Conservation (phyloP, 2,329 filamentous ascomycete genomes). For the Aspergillus puulaauensis region DNA sequence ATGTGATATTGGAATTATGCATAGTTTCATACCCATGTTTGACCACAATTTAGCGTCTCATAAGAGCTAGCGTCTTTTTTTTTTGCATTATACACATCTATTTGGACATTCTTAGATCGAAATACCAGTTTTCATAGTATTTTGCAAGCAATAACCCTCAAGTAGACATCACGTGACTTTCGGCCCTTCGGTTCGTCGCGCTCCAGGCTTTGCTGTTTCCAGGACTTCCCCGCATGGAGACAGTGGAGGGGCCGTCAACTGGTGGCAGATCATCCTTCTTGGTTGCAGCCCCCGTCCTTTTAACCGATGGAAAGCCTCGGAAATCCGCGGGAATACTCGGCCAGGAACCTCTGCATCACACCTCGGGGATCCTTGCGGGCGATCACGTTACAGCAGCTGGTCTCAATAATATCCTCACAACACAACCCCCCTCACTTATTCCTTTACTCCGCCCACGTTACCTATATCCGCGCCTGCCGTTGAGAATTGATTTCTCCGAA, state of each 20-base stretch:
- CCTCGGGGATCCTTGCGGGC: constrained; percentile 4
- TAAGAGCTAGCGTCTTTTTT: constrained; percentile 3
- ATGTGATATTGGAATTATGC: constrained; percentile 8
- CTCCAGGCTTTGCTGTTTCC: constrained; percentile 4
- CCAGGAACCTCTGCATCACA: constrained; percentile 1
- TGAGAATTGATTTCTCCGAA: background rate
- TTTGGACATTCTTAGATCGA: constrained; percentile 3
- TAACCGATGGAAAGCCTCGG: constrained; percentile 11
- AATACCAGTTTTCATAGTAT: background rate
- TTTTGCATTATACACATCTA: constrained; percentile 10
- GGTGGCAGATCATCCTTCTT: constrained; percentile 1
- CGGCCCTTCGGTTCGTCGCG: constrained; percentile 5
- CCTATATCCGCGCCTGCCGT: background rate
- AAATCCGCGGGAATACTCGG: constrained; percentile 10
- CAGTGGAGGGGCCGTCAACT: constrained; percentile 8
- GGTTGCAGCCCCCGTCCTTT: background rate
- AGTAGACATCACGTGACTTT: constrained; percentile 3
- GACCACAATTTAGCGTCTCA: constrained; percentile 6
- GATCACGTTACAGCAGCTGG: constrained; percentile 4
- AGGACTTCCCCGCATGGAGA: constrained; percentile 19
- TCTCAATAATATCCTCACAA: background rate
- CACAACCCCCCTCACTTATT: background rate
- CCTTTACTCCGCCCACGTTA: background rate
- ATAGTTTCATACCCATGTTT: constrained; percentile 10
- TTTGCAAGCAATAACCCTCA: no score